Evolutionary conservation across 2,329 filamentous ascomycete species (phyloP).

Genomic region (Coccinonectria pachysandricola): DNA sequence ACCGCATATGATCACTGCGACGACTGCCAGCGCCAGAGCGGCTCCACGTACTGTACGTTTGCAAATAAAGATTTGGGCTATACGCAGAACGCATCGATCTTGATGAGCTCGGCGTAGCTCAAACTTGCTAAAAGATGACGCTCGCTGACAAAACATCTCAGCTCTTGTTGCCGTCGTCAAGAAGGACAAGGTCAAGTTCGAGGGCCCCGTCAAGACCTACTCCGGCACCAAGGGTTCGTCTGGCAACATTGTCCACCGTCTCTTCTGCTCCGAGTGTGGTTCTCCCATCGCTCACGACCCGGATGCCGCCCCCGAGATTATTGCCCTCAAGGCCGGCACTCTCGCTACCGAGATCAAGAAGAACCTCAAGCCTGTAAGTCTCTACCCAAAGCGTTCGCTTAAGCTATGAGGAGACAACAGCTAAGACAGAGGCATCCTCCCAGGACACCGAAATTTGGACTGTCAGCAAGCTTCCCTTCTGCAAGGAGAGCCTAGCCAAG

Average conservation of each 20-base stretch:
- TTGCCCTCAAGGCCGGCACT: constrained; percentile 58
- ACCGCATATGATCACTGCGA: constrained; percentile 63
- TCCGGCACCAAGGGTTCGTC: constrained; percentile 45
- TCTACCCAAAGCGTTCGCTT: too few relatives aligned
- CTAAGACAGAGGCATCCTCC: too few relatives aligned
- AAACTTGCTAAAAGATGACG: too few relatives aligned
- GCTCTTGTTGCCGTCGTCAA: constrained; percentile 56
- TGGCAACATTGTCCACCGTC: constrained; percentile 53
- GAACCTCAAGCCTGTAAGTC: constrained; percentile 51
- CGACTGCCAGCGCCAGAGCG: constrained; percentile 61
- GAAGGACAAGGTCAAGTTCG: constrained; percentile 54
- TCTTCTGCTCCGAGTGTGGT: constrained; percentile 61
- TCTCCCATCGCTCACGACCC: constrained; percentile 62
- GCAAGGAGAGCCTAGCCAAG: constrained; percentile 53
- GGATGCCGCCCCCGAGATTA: constrained; percentile 59
- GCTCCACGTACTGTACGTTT: constrained; percentile 55
- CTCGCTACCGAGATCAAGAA: constrained; percentile 56
- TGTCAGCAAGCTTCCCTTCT: constrained; percentile 58
- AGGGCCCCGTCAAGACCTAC: constrained; percentile 55
- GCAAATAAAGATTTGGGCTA: too few relatives aligned
- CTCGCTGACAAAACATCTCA: too few relatives aligned
- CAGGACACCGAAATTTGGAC: constrained; percentile 62
- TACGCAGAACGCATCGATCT: too few relatives aligned
- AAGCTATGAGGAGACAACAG: too few relatives aligned
- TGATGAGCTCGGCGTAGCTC: too few relatives aligned